Base-by-base conservation (phyloP, 2,329 filamentous ascomycete genomes). In the Aspergillus puulaauensis region DNA sequence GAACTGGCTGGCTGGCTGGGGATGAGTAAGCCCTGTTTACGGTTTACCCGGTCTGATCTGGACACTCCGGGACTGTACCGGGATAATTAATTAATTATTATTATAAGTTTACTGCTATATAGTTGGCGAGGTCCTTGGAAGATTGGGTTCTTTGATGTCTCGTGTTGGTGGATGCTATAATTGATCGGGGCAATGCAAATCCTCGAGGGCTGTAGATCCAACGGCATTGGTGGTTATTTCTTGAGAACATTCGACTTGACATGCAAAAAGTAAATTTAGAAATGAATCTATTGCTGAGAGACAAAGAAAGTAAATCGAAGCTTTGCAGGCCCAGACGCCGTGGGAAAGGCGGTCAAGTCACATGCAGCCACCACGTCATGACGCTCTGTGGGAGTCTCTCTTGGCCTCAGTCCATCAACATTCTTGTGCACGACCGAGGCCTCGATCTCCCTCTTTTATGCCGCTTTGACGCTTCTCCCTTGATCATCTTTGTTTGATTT, bases 341-440 rank as follows among this genome's bases (percentile, higher is more conserved):
- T 24, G 21, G 27, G 50, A 53, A 45, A 53, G 50, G 50, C 41
- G 50, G 50, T 53, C 43, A 47, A 33, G 35, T 54, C 33, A 41
- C 43, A 48, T 48, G 52, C 41, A 53, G 52, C 53, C 56, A 59
- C 59, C 45, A 61, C 59, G 59, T 61, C 59, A 61, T 61, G 58
- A 31, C 9, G 27, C 27, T 31, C 9, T 31, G 27, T 31, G 27
- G 27, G 27, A 31, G 9, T 43, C 45, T 31, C 15, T 41, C 49
- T 48, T 41, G 53, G 35, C 49, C 24, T 24, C 27, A 11, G n/a
- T 35, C 17, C 45, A 17, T 37, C 52, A 52, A 48, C 21, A 52
- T 51, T 43, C 44, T 48, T 51, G 49, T 60, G 54, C 33, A 60
- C 27, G 27, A 45, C 52, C 58, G 21, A 44, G 15, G 27, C 27